Percentiles rank a stretch among this genome's conserved stretches.
Evolutionary conservation across 441 rosid species (phyloP).

Genomic region (Gossypium aridum): DNA sequence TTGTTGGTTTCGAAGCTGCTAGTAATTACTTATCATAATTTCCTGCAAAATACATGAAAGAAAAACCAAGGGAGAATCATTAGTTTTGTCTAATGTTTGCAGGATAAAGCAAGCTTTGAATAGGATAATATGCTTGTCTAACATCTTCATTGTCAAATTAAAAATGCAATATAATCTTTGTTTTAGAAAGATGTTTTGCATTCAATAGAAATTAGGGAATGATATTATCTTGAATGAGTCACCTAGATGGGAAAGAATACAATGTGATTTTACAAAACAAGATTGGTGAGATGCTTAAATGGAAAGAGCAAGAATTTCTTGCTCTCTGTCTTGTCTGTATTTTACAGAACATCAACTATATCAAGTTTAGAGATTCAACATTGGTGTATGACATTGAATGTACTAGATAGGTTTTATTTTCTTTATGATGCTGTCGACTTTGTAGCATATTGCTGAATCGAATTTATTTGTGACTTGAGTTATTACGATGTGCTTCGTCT

Average conservation of each 20-base stretch:
- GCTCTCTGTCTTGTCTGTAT: not conserved
- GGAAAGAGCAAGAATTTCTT: no score
- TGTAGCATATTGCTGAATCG: not conserved
- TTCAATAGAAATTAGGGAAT: not conserved
- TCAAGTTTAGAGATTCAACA: not conserved
- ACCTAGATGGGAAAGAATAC: not conserved
- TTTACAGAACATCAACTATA: not conserved
- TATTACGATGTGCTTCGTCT: not conserved
- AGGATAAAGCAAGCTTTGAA: not conserved
- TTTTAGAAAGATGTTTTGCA: not conserved
- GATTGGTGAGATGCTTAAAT: not conserved
- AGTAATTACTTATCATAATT: not conserved
- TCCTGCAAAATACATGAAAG: not conserved
- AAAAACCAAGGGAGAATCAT: not conserved
- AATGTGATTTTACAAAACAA: not conserved
- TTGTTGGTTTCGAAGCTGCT: not conserved
- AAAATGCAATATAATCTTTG: not conserved
- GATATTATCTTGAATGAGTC: not conserved
- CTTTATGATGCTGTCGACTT: not conserved
- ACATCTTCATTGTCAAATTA: not conserved
- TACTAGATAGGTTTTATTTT: not conserved
- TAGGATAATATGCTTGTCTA: not conserved
- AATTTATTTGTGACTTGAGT: not conserved
- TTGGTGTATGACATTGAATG: not conserved
- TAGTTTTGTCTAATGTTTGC: not conserved